Conservation (phyloP, 768 basidiomycete species). For the Vararia minispora region DNA sequence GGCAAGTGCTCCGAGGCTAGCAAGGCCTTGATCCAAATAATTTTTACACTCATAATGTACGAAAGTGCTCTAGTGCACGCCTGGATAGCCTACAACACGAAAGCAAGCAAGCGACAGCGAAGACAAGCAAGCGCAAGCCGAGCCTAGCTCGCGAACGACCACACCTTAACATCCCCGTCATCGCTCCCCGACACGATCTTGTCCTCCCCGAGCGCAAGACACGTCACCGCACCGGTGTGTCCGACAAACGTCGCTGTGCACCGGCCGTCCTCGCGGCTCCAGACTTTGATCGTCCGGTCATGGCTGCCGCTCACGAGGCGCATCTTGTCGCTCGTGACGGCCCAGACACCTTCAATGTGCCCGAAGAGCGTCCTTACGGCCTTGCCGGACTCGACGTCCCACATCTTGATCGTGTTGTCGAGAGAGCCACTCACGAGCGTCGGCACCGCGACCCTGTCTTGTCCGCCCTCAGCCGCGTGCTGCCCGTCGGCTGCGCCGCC, state of each 20-base stretch:
- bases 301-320: constrained; percentile 89
- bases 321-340: constrained; percentile 84
- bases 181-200: constrained; percentile 96
- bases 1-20: too few species aligned
- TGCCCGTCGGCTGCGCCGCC: constrained; percentile 11
- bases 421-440: constrained; percentile 82
- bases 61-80: too few species aligned
- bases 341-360: constrained; percentile 98
- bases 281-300: constrained; percentile 97
- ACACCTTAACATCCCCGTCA: constrained; percentile 78
- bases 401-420: constrained; percentile 92
- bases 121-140: too few species aligned
- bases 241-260: constrained; percentile 88
- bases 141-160: constrained; percentile 56
- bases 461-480: not conserved
- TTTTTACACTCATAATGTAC: too few species aligned
- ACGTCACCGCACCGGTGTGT: constrained; percentile 90
- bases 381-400: constrained; percentile 87
- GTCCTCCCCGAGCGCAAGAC: constrained; percentile 83
- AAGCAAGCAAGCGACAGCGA: too few species aligned
- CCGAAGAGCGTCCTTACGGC: constrained; percentile 81
- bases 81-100: too few species aligned
- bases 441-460: constrained; percentile 29
- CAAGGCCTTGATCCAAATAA: too few species aligned
- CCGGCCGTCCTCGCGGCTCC: constrained; percentile 82